Percentiles rank a stretch among this genome's conserved stretches.
These are phyloP conservation scores for Nannochloropsis oceanica DNA, from an alignment of 108 stramenopile genomes.

Conservation along the genomic window DNA sequence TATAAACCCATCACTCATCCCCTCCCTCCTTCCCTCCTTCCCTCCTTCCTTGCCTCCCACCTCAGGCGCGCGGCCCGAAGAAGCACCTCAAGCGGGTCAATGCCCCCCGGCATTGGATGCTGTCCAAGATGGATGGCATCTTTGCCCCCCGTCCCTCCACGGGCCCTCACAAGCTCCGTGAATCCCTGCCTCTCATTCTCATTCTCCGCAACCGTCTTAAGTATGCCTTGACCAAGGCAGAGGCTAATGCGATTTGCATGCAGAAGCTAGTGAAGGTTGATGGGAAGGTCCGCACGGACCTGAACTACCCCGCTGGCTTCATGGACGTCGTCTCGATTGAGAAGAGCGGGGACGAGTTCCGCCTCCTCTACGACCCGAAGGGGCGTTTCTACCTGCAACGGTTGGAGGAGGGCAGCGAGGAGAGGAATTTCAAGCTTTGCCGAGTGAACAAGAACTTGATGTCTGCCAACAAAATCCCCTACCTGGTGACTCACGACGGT, in stretches of 20 bases:
- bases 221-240: constrained; percentile 96
- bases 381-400: constrained; percentile 93
- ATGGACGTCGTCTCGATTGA: constrained; percentile 90
- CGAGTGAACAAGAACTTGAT: constrained; percentile 76
- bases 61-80: constrained; percentile 87
- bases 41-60: no score
- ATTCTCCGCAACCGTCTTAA: constrained; percentile 98
- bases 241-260: constrained; percentile 71
- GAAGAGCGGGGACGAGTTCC: constrained; percentile 87
- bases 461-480: constrained; percentile 83
- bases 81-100: constrained; percentile 99
- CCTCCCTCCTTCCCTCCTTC: no score
- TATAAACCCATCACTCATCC: no score
- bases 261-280: constrained; percentile 55
- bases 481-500: constrained; percentile 97
- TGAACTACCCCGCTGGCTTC: constrained; percentile 97
- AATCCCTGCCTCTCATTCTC: constrained; percentile 85
- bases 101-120: constrained; percentile 98
- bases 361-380: constrained; percentile 95
- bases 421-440: constrained; percentile 95
- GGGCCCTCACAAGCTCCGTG: constrained; percentile 95
- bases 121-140: constrained; percentile 97
- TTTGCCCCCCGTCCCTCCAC: constrained; percentile 80
- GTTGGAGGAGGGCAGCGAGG: constrained; percentile 55
- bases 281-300: constrained; percentile 95